Percentiles rank a stretch among this genome's conserved stretches.
These are phyloP conservation scores for Helotiales sp. DNA, from an alignment of 2,329 filamentous ascomycete genomes.

Conservation along the genomic window DNA sequence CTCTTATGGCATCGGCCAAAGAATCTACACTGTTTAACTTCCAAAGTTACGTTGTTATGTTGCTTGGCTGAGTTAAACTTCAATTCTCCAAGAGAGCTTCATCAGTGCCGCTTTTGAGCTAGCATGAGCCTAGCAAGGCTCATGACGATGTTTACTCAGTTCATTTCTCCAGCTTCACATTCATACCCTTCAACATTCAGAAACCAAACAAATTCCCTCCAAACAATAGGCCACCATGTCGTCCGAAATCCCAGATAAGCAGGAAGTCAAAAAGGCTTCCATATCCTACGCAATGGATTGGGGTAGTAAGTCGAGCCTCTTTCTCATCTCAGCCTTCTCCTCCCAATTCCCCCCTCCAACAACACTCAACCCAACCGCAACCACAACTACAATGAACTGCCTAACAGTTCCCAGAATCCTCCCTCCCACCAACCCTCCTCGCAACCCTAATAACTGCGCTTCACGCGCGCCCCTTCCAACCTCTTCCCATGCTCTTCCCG, in stretches of 20 bases:
- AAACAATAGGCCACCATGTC: constrained; percentile 30
- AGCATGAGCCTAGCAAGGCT: not conserved
- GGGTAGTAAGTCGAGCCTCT: constrained; percentile 53
- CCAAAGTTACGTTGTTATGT: not conserved
- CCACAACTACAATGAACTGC: not conserved
- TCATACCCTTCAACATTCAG: not conserved
- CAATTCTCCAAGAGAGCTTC: no score
- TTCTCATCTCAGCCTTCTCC: constrained; percentile 3
- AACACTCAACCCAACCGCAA: not conserved
- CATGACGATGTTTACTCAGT: constrained; percentile 5
- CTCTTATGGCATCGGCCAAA: no score
- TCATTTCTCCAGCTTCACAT: not conserved
- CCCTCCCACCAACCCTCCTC: constrained; percentile 66
- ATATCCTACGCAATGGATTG: constrained; percentile 54
- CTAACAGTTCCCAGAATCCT: constrained; percentile 55
- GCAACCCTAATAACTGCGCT: constrained; percentile 70
- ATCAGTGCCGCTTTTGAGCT: not conserved
- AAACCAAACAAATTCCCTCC: not conserved
- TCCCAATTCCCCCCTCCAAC: not conserved
- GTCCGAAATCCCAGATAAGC: constrained; percentile 29
- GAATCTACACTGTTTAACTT: no score
- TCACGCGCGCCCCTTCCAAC: constrained; percentile 68
- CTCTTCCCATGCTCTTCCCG: constrained; percentile 69
- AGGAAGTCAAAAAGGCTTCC: constrained; percentile 46
- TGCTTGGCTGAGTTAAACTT: no score